Evolutionary conservation across 1,139 yeast genomes (phyloP), one percentile per base, ranked within the genome.

Genomic region (Kurtzmaniella quercitrusa): DNA sequence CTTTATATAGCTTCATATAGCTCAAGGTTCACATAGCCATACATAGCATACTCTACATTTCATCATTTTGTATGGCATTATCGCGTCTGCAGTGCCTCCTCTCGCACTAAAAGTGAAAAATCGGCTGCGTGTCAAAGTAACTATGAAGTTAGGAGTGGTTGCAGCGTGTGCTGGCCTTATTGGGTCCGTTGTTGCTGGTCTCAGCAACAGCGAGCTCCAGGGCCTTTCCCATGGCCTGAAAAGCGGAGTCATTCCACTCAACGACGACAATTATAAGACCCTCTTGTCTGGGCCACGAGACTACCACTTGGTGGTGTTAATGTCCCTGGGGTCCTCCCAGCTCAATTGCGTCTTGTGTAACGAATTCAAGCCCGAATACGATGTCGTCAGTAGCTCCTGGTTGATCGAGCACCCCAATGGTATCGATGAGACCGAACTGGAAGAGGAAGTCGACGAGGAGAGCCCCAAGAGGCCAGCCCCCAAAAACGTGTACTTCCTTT

Each of bases 331-430:
- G 15, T 75, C 82, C 34, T 71, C 88, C 0, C 81, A 80, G 52
- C 77, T 89, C 58, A 88, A 88, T 31, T 93, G 98, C 66, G 71
- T 73, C 2, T 71, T 88, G 48, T 93, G 99, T 72, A 56, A 68
- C 21, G 81, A 83, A 41, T 75, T 87, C 54, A 80, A 77, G 34
- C 95, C 97, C 1, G 79, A 77, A 41, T 88, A 65, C 57, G 65
- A 65, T 33, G 67, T 75, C 18, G 70, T 71, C 41, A 72, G 90
- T 40, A 83, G 82, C 24, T 66, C 78, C 34, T 85, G 91, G 57
- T 82, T 75, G 55, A 58, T 64, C 47, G 66, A 68, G 53, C 67
- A 73, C 59, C 72, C 73, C 42, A 47, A 63, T 43, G 70, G 73
- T 25, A 42, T 66, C 25, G 46, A 51, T 17, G 73, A 78, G n/a